A percentile compares a stretch with the other conserved stretches of the same genome.
Conservation (phyloP, 2,329 filamentous ascomycete species). For the Leptosphaerulina australis region DNA sequence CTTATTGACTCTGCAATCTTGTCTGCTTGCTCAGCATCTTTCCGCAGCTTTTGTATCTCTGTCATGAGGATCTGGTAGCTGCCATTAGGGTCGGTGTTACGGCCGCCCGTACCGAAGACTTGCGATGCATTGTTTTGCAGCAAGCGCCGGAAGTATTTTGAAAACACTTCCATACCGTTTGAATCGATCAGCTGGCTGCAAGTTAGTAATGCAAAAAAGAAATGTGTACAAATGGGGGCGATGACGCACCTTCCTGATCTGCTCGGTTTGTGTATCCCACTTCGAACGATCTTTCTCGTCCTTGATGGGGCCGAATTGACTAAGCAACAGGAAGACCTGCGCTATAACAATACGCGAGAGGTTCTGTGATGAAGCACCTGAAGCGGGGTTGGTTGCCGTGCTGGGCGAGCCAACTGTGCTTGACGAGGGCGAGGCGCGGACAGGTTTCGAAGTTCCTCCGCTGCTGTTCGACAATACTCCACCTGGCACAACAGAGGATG, state of each 20-base stretch:
- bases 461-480: slow-evolving; percentile 60
- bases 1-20: slow-evolving; percentile 96
- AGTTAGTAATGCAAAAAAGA: slow-evolving; percentile 26
- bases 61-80: slow-evolving; percentile 82
- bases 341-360: slow-evolving; percentile 93
- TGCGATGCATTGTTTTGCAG: slow-evolving; percentile 88
- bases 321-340: slow-evolving; percentile 91
- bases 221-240: slow-evolving; percentile 10
- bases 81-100: slow-evolving; percentile 74
- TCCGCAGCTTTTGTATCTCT: slow-evolving; percentile 85
- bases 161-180: slow-evolving; percentile 98
- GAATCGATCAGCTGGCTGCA: slow-evolving; percentile 81
- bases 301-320: slow-evolving; percentile 73
- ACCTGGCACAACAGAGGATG: slow-evolving; percentile 58
- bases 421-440: slow-evolving; percentile 65
- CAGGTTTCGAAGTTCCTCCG: slow-evolving; percentile 62
- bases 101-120: slow-evolving; percentile 82
- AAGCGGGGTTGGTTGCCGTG: slow-evolving; percentile 55
- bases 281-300: slow-evolving; percentile 90
- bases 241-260: slow-evolving; percentile 80
- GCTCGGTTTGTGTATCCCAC: slow-evolving; percentile 90
- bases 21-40: slow-evolving; percentile 79
- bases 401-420: slow-evolving; percentile 62
- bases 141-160: slow-evolving; percentile 92
- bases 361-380: slow-evolving; percentile 49